Base-by-base conservation (phyloP, 257 asterid species). In the Paulownia fortunei region DNA sequence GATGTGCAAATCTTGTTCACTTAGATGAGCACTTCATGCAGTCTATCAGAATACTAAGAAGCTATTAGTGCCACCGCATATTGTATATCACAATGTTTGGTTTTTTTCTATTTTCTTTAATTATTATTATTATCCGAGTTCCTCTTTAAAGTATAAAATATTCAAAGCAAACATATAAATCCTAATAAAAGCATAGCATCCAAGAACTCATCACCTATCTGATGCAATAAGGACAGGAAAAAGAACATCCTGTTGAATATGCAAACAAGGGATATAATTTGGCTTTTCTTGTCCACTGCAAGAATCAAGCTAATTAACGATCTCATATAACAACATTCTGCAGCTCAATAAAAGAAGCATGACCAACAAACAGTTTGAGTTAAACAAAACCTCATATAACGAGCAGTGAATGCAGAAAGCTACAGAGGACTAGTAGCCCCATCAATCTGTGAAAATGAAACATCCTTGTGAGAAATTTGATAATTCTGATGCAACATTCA, bases 371-470 rank as follows among this genome's bases (percentile, higher is more conserved):
- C 19, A 23, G 12, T 59, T 73, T 11, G 55, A 42, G 24, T 65
- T 47, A 70, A 66, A 51, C 63, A 65, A 58, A 70, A 79, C 52
- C 61, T 51, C 67, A 27, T 59, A 72, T 47, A 75, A 76, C 62
- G 18, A 49, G 51, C 21, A 68, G 18, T 13, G 16, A 54, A 70
- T 8, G 71, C 69, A 70, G 55, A 69, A 64, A 42, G 69, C 72
- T 58, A 44, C 42, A 54, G 5, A 18, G 11, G 55, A 51, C 16
- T 47, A 49, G 67, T 27, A 68, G 36, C 59, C 65, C 37, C 78
- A 42, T 59, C 54, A 44, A 62, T 63, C 46, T 54, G n/a, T n/a
- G 72, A 56, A 71, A 70, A 58, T 1, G 39, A 55, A 84, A 80
- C 39, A 58, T 46, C 46, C 26, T 60, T 30, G 68, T 51, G 32